phyloP scores from a whole-genome alignment of 495 filamentous ascomycete genomes.

The Hyaloscypha hepaticicola region DNA sequence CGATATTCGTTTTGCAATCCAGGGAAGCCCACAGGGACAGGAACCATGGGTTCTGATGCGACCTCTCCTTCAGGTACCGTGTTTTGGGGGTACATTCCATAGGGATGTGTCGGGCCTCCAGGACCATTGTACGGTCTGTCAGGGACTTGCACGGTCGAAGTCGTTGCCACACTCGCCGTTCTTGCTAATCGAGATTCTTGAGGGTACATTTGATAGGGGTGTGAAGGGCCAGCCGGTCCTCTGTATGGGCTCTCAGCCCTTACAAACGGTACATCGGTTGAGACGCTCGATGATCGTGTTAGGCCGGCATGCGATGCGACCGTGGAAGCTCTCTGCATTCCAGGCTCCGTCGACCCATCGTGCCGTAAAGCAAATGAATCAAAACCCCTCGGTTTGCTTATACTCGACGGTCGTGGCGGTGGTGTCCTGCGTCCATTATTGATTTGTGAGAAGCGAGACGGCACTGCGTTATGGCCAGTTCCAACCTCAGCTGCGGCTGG shows the following conservation, averaged over 20 bases:
- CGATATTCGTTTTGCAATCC: slow-evolving; percentile 63
- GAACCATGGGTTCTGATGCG: slow-evolving; percentile 36
- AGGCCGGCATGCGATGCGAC: slow-evolving; percentile 18
- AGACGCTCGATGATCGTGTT: slow-evolving; percentile 38
- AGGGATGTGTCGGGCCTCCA: slow-evolving; percentile 75
- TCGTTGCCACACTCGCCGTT: slow-evolving; percentile 63
- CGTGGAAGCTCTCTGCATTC: slow-evolving; percentile 14
- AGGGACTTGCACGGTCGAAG: slow-evolving; percentile 49
- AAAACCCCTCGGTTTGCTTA: slow-evolving; percentile 42
- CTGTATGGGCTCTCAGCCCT: slow-evolving; percentile 58
- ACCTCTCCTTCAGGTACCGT: slow-evolving; percentile 44
- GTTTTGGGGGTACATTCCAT: slow-evolving; percentile 78
- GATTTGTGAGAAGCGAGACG: slow-evolving; percentile 14
- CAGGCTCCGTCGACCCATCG: slow-evolving; percentile 39
- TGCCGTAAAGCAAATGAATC: slow-evolving; percentile 45
- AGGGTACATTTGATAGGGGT: slow-evolving; percentile 83
- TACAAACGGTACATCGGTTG: slow-evolving; percentile 41
- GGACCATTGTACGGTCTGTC: slow-evolving; percentile 61
- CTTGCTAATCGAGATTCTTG: slow-evolving; percentile 68
- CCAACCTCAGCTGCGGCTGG: slow-evolving; percentile 25
- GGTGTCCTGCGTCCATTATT: slow-evolving; percentile 29
- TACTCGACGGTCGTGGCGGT: slow-evolving; percentile 45
- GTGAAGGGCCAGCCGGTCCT: slow-evolving; percentile 69
- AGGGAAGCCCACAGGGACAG: slow-evolving; percentile 68
- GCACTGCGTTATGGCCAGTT: slow-evolving; percentile 22